These are phyloP conservation scores for Ganoderma sinense DNA, from an alignment of 1,284 basidiomycete species.

Conservation along the genomic window DNA sequence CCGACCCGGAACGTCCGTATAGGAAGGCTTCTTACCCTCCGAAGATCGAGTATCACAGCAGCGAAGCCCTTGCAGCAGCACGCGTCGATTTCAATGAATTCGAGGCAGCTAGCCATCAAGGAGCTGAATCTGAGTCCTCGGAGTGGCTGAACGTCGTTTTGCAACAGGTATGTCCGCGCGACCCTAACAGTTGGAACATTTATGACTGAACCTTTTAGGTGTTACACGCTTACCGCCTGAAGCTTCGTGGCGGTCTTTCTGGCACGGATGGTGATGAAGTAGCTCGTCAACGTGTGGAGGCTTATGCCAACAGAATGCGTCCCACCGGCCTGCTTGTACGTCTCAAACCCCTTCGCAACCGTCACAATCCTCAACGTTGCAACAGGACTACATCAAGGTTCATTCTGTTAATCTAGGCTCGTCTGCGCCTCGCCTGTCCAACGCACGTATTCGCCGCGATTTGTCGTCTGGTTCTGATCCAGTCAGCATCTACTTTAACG, in stretches of 20 bases:
- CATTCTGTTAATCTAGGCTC: conserved; percentile 78
- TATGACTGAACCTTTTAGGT: conserved; percentile 52
- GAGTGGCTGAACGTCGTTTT: conserved; percentile 81
- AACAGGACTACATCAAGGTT: conserved; percentile 78
- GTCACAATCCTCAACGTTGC: neutral
- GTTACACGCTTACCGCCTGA: conserved; percentile 74
- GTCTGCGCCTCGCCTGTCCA: conserved; percentile 70
- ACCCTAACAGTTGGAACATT: neutral
- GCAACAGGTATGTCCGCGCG: conserved; percentile 59
- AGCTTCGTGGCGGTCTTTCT: conserved; percentile 64
- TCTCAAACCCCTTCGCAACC: conserved; percentile 2
- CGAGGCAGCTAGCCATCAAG: conserved; percentile 16
- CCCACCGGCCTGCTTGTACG: conserved; percentile 74
- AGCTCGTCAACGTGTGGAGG: conserved; percentile 72
- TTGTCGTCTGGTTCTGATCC: conserved; percentile 30
- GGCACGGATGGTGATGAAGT: conserved; percentile 77
- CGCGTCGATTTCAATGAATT: conserved; percentile 17
- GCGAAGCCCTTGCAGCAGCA: conserved; percentile 12
- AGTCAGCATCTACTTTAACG: conserved; percentile 36
- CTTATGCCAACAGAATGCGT: conserved; percentile 73
- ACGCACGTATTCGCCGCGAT: conserved; percentile 55
- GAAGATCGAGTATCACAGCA: conserved; percentile 47
- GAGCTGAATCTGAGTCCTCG: conserved; percentile 57
- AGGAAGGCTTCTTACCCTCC: conserved; percentile 66
- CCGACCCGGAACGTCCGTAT: conserved; percentile 57